Evolutionary conservation across 345 rosid species (phyloP).

Genomic region (Moringa oleifera): DNA sequence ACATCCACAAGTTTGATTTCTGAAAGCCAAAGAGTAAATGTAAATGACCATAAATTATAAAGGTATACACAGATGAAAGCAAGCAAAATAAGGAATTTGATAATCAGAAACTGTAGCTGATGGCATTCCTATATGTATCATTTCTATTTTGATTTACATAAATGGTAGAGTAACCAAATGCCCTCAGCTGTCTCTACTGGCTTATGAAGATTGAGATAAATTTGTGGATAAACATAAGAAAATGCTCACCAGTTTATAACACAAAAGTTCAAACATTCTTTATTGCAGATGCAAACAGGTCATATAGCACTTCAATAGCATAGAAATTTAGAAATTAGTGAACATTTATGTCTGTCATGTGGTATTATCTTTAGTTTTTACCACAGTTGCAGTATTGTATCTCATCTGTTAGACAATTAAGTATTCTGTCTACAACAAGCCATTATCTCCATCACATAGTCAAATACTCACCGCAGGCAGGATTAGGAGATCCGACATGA

Average conservation of each 20-base stretch:
- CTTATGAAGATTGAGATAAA: not conserved
- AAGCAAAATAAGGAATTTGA: not conserved
- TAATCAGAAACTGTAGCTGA: not conserved
- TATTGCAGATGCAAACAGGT: not conserved
- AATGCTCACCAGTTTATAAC: no score
- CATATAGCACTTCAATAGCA: not conserved
- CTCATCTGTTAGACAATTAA: no score
- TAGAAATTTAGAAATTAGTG: no score
- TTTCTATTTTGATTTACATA: no score
- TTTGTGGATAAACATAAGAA: no score
- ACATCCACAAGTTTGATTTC: constrained; percentile 89
- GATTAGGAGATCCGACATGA: constrained; percentile 84
- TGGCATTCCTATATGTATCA: not conserved
- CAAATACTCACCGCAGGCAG: constrained; percentile 62
- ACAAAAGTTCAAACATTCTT: no score
- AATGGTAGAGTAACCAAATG: not conserved
- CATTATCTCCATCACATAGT: not conserved
- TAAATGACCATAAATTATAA: constrained; percentile 2
- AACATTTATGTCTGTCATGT: not conserved
- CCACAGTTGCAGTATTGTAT: not conserved
- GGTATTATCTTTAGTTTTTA: not conserved
- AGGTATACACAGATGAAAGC: constrained; percentile 1
- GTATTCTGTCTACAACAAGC: no score
- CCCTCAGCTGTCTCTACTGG: not conserved
- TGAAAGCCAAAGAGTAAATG: constrained; percentile 24